Base-by-base conservation (phyloP, 2,329 filamentous ascomycete genomes). In the Pseudofabraea citricarpa region DNA sequence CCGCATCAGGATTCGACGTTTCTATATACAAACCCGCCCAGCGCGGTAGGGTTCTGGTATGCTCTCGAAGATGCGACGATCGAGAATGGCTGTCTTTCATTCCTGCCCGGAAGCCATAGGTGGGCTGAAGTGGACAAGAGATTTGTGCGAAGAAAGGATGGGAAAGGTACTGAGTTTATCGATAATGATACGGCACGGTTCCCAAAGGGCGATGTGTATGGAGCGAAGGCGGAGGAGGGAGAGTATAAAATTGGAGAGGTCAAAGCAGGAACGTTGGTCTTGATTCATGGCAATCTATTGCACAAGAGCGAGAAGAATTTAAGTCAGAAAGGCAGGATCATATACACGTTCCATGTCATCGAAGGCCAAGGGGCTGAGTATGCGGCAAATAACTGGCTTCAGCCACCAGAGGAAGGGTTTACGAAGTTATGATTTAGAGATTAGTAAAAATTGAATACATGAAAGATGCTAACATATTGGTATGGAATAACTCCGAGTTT, bases 261-360 rank as follows among this genome's bases (percentile, higher is more conserved):
- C 43, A 91, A 90, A 69, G 90, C 90, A 0, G 93, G 93, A 0
- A 87, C 86, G 36, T 64, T 98, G 64, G 90, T 97, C 37, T 68
- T 98, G 49, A 97, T 98, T 52, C 91, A 98, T 69, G 93, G 93
- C 2, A 97, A 97, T 65, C 68, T 96, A 56, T 63, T 97, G 69
- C 93, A 98, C 67, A 95, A 95, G 79, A 96, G 90, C 62, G 90
- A 95, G 77, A 87, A 78, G 73, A 98, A 98, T 63, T 75, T 79
- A 44, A 95, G 90, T 62, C 67, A 75, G 51, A 91, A 88, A 72
- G 90, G 90, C 18, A 75, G 91, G 53, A 94, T 93, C 61, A 95
- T 96, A 42, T 98, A 97, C 66, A 97, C 93, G 0, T 98, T 97
- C 64, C 93, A 98, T 70, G 79, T 95, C 45, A 97, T 97, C 58